Conservation (phyloP, 1,284 basidiomycete genomes). For the Phellopilus nigrolimitatus region DNA sequence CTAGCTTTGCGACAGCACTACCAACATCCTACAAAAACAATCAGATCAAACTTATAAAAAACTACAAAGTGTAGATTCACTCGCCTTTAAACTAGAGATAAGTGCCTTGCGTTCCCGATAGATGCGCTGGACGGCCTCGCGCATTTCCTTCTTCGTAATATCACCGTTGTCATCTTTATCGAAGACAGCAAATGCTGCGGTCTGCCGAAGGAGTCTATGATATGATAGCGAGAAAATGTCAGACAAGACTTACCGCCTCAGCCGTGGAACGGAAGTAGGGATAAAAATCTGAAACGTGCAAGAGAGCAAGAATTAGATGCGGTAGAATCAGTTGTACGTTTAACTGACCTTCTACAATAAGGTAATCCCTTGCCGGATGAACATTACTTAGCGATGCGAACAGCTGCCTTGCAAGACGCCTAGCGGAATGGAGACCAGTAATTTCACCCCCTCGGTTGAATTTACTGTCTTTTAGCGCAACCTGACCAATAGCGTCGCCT, state of each 20-base stretch:
- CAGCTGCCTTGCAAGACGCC: slow-evolving; percentile 68
- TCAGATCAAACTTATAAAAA: slow-evolving; percentile 3
- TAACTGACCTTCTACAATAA: slow-evolving; percentile 58
- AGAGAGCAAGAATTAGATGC: slow-evolving; percentile 2
- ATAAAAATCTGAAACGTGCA: slow-evolving; percentile 49
- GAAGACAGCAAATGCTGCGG: slow-evolving; percentile 70
- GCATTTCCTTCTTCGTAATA: slow-evolving; percentile 77
- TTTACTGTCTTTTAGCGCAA: slow-evolving; percentile 63
- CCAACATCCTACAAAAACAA: slow-evolving; percentile 48
- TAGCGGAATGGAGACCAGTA: slow-evolving; percentile 61
- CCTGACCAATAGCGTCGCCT: slow-evolving; percentile 63
- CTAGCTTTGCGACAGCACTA: slow-evolving; percentile 71
- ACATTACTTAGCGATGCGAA: slow-evolving; percentile 65
- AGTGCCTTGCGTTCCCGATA: slow-evolving; percentile 76
- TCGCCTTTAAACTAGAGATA: slow-evolving; percentile 64
- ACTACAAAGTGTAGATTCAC: not conserved
- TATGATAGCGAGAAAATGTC: not conserved
- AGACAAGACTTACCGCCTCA: slow-evolving; percentile 71
- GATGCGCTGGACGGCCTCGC: slow-evolving; percentile 78
- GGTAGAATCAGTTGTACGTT: slow-evolving; percentile 5
- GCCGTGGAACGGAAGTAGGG: slow-evolving; percentile 71
- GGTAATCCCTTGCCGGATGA: slow-evolving; percentile 51
- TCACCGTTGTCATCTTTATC: slow-evolving; percentile 85
- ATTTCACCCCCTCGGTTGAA: slow-evolving; percentile 53
- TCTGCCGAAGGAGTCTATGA: slow-evolving; percentile 33